Base-by-base conservation (phyloP, 768 basidiomycete species). In the Naematelia encephala region DNA sequence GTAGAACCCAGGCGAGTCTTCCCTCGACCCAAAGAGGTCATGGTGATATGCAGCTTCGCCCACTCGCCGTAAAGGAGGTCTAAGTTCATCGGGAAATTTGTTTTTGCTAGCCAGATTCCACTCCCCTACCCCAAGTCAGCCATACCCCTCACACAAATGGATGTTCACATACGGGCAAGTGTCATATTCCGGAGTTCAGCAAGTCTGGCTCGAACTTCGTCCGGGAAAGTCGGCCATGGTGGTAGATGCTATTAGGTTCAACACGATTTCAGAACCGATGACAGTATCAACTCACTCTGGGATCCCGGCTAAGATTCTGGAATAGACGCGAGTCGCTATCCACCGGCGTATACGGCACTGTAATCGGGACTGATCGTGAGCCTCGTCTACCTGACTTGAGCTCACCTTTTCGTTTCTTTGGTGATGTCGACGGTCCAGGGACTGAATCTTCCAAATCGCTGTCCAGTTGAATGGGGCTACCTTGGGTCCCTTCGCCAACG, bases 21-120 rank as follows among this genome's bases (percentile, higher is more conserved):
- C 67, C 5, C 39, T 13, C 23, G 54, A 14, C 14, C 56, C 54
- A 77, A 94, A 96, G 72, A 93, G 86, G 74, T 86, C 88, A n/a
- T 89, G 81, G 25, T 82, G 80, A 68, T 94, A 84, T 0, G 94
- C 93, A 51, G 85, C 82, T 39, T 89, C 70, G 0, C 91, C 90
- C 42, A 90, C 82, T 10, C 83, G 74, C n/a, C 81, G 79, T 2
- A 98, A 82, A 4, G 84, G 62, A 0, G 88, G 88, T 62, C 90
- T 90, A 64, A 99, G 79, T 4, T 76, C 68, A 0, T 86, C 85
- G 5, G 94, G 94, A 80, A 99, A 99, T 73, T 91, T 93, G 68
- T 87, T 87, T 79, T 90, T 92, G 59, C 82, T 79, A 42, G 83
- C 82, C 3, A 34, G 5, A 22, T 55, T 52, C 87, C 88, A 94